Conservation (phyloP, 2,329 filamentous ascomycete species). For the Torrubiella hemipterigena region DNA sequence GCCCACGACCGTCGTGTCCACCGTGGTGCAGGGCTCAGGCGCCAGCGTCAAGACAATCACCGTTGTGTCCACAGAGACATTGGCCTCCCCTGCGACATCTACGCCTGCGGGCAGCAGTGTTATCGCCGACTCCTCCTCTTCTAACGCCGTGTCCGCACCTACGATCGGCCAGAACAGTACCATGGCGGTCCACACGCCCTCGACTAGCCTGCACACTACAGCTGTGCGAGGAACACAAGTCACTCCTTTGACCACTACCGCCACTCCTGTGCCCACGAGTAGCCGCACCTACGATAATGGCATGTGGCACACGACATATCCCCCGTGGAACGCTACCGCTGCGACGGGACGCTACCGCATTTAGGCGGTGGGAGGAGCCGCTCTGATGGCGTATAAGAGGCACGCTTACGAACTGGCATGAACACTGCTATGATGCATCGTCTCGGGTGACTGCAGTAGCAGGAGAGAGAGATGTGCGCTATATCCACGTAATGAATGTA, state of each 20-base stretch:
- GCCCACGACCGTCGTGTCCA: constrained; percentile 17
- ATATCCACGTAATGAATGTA: too few relatives aligned
- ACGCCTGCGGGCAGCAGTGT: background rate
- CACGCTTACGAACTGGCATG: too few relatives aligned
- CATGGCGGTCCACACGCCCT: too few relatives aligned
- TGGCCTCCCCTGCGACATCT: too few relatives aligned
- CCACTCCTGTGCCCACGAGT: constrained; percentile 11
- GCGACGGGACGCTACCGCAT: too few relatives aligned
- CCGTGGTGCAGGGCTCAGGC: constrained; percentile 17
- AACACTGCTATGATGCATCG: too few relatives aligned
- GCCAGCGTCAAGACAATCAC: constrained; percentile 14
- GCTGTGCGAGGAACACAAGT: constrained; percentile 1
- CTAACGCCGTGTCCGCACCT: background rate
- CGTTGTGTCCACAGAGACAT: constrained; percentile 12
- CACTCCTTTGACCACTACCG: constrained; percentile 10
- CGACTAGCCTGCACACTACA: background rate
- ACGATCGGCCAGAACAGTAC: too few relatives aligned
- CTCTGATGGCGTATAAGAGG: too few relatives aligned
- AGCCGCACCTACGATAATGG: constrained; percentile 28
- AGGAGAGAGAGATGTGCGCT: too few relatives aligned
- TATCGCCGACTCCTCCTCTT: background rate
- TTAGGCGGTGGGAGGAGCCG: too few relatives aligned
- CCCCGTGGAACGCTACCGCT: constrained; percentile 28
- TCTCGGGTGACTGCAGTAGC: too few relatives aligned
- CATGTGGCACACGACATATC: constrained; percentile 33